phyloP scores from a whole-genome alignment of 192 early-diverging fungal species.

The Kickxella alabastrina region DNA sequence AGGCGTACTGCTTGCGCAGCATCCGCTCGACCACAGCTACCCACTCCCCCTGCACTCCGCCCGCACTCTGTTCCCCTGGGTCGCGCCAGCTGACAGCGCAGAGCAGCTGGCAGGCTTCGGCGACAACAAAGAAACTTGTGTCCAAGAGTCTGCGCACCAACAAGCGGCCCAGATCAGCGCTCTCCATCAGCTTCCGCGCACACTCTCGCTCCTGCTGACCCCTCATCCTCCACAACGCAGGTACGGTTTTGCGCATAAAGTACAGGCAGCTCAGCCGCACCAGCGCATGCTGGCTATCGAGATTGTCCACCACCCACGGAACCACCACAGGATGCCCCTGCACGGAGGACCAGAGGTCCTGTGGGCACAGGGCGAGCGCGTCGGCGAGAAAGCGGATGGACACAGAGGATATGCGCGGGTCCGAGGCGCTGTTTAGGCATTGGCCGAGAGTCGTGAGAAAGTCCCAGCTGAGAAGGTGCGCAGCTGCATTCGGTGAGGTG shows the following conservation, averaged over 20 bases:
- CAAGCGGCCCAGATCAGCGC: conserved; percentile 14
- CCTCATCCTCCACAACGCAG: too few relatives aligned
- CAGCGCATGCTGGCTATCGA: conserved; percentile 38
- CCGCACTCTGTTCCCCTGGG: too few relatives aligned
- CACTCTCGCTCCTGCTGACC: too few relatives aligned
- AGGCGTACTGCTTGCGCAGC: conserved; percentile 3
- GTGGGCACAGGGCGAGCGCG: background rate
- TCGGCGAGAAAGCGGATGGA: conserved; percentile 40
- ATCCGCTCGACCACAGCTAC: conserved; percentile 8
- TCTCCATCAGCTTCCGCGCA: background rate
- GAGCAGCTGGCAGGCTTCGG: conserved; percentile 27
- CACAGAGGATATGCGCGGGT: conserved; percentile 34
- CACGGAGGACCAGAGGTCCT: background rate
- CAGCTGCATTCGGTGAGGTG: conserved; percentile 1
- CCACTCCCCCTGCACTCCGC: conserved; percentile 9
- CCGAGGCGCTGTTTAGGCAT: conserved; percentile 22
- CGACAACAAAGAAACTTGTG: conserved; percentile 37
- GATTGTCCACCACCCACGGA: conserved; percentile 18
- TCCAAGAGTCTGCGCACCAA: conserved; percentile 30
- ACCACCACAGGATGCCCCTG: background rate
- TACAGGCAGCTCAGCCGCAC: conserved; percentile 27
- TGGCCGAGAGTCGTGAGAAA: background rate
- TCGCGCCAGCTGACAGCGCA: conserved; percentile 9
- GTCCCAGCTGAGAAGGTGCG: conserved; percentile 22
- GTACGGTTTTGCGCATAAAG: too few relatives aligned